phyloP scores from a whole-genome alignment of 306 rosid species.

The Chamaecrista fasciculata region DNA sequence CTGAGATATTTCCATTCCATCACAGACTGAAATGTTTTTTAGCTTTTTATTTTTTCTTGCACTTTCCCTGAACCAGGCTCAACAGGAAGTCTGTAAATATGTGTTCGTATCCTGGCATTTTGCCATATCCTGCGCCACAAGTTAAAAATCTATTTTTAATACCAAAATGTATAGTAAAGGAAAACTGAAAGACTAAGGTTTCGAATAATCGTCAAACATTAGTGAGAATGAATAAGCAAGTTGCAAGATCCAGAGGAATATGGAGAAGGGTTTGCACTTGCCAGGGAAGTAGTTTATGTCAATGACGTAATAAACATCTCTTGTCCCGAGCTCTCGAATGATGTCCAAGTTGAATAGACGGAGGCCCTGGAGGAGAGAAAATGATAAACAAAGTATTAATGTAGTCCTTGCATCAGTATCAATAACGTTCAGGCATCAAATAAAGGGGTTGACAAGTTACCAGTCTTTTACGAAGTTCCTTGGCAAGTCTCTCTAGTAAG shows the following conservation, averaged over 20 bases:
- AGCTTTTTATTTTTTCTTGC: constrained; percentile 52
- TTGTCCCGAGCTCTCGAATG: constrained; percentile 71
- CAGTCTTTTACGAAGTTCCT: constrained; percentile 75
- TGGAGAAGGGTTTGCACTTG: constrained; percentile 25
- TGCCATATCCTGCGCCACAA: constrained; percentile 79
- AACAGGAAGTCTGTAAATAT: constrained; percentile 87
- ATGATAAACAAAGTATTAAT: background rate
- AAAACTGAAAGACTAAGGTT: background rate
- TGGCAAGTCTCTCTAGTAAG: constrained; percentile 79
- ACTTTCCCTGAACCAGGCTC: constrained; percentile 58
- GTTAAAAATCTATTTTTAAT: constrained; percentile 9
- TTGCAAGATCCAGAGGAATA: background rate
- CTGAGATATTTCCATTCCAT: constrained; percentile 6
- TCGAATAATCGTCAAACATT: background rate
- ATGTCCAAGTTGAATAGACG: constrained; percentile 86
- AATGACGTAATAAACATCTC: constrained; percentile 75
- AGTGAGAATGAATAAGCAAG: background rate
- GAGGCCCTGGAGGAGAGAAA: constrained; percentile 55
- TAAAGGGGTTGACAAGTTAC: constrained; percentile 38
- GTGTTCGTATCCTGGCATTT: constrained; percentile 93
- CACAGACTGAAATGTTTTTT: constrained; percentile 14
- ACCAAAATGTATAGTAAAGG: background rate
- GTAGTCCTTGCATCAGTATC: background rate
- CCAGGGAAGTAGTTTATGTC: constrained; percentile 98
- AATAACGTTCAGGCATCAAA: background rate